Percentiles rank a stretch among this genome's conserved stretches.
These are phyloP conservation scores for Bocquillonia castaneifolia DNA, from an alignment of 441 rosid species.

Conservation along the genomic window DNA sequence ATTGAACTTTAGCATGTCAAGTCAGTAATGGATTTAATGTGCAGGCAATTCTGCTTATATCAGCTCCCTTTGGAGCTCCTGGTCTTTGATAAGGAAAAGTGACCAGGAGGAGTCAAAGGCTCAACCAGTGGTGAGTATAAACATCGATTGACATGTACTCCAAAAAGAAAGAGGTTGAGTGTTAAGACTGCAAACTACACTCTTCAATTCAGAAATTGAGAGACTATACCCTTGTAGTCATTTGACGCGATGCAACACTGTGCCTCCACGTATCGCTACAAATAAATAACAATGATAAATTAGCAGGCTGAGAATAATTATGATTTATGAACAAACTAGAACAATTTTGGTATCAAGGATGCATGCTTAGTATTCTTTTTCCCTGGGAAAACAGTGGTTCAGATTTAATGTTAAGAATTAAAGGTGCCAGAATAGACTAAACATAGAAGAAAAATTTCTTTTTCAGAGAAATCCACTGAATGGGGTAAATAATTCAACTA, in stretches of 20 bases:
- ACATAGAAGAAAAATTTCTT: not conserved
- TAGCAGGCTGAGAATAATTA: constrained; percentile 5
- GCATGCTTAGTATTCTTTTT: no score
- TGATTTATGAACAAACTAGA: no score
- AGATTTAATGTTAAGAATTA: not conserved
- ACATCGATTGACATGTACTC: not conserved
- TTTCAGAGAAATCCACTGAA: not conserved
- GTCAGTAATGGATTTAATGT: not conserved
- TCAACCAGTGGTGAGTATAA: not conserved
- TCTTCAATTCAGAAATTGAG: constrained; percentile 5
- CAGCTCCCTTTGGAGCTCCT: not conserved
- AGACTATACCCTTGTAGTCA: constrained; percentile 74
- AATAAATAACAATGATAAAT: constrained; percentile 25
- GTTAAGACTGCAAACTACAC: not conserved
- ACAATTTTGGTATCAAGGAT: not conserved
- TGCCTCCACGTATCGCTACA: constrained; percentile 94
- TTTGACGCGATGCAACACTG: constrained; percentile 86
- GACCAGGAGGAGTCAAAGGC: not conserved
- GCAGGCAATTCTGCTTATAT: not conserved
- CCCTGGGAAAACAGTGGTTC: not conserved
- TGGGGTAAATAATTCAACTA: not conserved
- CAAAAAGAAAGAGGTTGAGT: not conserved
- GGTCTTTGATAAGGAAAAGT: no score
- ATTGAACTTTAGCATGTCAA: not conserved
- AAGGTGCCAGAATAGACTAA: not conserved